These are phyloP conservation scores for Chaetomium sp. DNA, from an alignment of 2,329 filamentous ascomycete species.

Conservation along the genomic window DNA sequence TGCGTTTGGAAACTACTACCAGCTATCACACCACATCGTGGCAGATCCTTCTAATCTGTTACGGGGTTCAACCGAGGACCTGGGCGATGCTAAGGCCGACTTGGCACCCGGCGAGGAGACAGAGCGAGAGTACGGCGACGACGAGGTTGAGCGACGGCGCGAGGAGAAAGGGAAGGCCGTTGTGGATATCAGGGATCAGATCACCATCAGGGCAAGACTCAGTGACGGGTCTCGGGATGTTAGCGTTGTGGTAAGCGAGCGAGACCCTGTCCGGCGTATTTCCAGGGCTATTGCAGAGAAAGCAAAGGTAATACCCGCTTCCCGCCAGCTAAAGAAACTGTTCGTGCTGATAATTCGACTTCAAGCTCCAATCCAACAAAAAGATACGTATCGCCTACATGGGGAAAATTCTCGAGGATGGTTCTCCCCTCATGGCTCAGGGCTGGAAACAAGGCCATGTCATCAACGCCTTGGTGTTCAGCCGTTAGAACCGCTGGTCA, in stretches of 20 bases:
- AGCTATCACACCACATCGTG: constrained; percentile 68
- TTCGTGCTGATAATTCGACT: constrained; percentile 9
- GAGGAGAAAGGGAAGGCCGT: constrained; percentile 59
- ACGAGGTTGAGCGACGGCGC: constrained; percentile 38
- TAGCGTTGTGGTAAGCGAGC: constrained; percentile 56
- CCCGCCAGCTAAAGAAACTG: not conserved
- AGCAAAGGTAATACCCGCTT: constrained; percentile 53
- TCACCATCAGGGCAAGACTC: constrained; percentile 63
- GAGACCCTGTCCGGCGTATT: constrained; percentile 66
- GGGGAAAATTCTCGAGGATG: constrained; percentile 76
- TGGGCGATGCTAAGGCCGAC: constrained; percentile 32
- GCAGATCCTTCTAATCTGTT: constrained; percentile 64
- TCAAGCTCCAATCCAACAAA: constrained; percentile 59
- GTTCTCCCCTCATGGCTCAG: constrained; percentile 64
- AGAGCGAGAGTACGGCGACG: constrained; percentile 27
- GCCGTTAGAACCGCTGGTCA: constrained; percentile 42
- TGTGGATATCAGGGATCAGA: constrained; percentile 49
- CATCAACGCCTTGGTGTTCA: constrained; percentile 73
- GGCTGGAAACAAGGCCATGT: constrained; percentile 77
- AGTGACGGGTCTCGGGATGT: constrained; percentile 70
- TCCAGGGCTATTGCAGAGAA: constrained; percentile 64
- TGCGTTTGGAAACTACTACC: constrained; percentile 68
- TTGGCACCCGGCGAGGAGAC: constrained; percentile 31
- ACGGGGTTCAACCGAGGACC: constrained; percentile 27
- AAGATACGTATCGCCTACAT: constrained; percentile 75